Evolutionary conservation across 169 alveolate species (phyloP), one percentile per base, ranked within the genome.

Genomic region (Plasmodium blacklocki): DNA sequence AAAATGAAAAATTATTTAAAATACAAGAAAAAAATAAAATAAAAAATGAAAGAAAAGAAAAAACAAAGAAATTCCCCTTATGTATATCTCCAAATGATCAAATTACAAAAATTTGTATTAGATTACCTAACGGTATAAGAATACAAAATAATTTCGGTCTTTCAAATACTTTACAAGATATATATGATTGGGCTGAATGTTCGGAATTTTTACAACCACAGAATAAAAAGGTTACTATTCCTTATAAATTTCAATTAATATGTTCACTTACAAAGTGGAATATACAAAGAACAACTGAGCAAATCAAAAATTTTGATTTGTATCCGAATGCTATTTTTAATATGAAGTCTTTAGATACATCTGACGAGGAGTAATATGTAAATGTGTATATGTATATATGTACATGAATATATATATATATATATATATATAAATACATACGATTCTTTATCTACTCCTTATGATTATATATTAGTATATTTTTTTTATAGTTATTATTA

Each of bases 101-200:
- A 54, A 59, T 43, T 8, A 76, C 89, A n/a, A 63, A 49, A 76
- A 76, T 76, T 5, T 76, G 66, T 15, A 11, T 76, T 47, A 4
- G 89, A 15, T 32, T 76, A 21, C 75, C 89, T 12, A 76, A 76
- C 12, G 89, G 89, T 5, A 4, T 64, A 15, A 76, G 64, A 43
- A 66, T 76, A 1, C 89, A 76, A 62, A 56, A 49, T 43, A 47
- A 45, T 9, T 76, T 76, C 58, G 66, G 89, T 58, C 7, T 49
- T 18, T 47, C 63, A 19, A 74, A 76, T 47, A 76, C 89, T 3
- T 2, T 76, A 50, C 59, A 66, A 58, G 71, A 76, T 63, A 58
- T 76, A 7, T 76, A 76, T 4, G 89, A 76, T 9, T 76, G 89
- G 89, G 89, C 89, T 8, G 89, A 76, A 58, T 76, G 89, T 14